Evolutionary conservation across 192 early-diverging fungal species (phyloP).

Genomic region (Linnemannia hyalina): DNA sequence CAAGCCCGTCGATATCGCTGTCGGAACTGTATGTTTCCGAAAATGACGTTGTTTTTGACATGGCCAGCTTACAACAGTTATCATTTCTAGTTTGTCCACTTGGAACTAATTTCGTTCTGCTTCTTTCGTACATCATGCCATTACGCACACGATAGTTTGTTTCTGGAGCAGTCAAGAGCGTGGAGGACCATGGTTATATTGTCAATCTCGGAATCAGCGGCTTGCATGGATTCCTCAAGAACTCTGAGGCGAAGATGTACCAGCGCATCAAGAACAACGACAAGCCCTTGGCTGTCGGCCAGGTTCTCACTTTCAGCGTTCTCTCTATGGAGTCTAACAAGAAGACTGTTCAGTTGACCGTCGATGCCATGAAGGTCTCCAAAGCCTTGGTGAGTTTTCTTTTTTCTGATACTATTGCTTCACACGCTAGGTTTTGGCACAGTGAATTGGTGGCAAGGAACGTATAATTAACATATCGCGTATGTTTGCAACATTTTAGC

Average conservation of each 20-base stretch:
- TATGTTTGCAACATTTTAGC: constrained; percentile 9
- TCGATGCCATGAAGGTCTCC: constrained; percentile 71
- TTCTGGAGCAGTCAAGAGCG: constrained; percentile 78
- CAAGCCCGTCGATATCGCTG: constrained; percentile 70
- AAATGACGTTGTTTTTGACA: neutral
- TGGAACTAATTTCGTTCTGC: neutral
- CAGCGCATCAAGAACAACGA: constrained; percentile 71
- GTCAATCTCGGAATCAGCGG: constrained; percentile 79
- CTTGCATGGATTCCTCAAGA: constrained; percentile 80
- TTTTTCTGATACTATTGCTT: neutral
- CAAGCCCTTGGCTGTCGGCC: constrained; percentile 77
- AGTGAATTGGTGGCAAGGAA: neutral
- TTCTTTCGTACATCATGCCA: neutral
- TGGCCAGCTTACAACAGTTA: neutral
- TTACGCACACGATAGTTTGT: constrained; percentile 60
- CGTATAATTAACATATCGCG: neutral
- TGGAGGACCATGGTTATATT: constrained; percentile 96
- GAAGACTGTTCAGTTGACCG: constrained; percentile 75
- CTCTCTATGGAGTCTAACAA: constrained; percentile 69
- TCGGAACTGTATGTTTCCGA: constrained; percentile 71
- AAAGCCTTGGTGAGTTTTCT: constrained; percentile 59
- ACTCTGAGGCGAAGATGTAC: constrained; percentile 75
- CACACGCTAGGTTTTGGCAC: no score
- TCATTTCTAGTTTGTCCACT: neutral
- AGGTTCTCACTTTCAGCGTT: constrained; percentile 79